Conservation (phyloP, 768 basidiomycete species). For the Rossbeevera mucosa region DNA sequence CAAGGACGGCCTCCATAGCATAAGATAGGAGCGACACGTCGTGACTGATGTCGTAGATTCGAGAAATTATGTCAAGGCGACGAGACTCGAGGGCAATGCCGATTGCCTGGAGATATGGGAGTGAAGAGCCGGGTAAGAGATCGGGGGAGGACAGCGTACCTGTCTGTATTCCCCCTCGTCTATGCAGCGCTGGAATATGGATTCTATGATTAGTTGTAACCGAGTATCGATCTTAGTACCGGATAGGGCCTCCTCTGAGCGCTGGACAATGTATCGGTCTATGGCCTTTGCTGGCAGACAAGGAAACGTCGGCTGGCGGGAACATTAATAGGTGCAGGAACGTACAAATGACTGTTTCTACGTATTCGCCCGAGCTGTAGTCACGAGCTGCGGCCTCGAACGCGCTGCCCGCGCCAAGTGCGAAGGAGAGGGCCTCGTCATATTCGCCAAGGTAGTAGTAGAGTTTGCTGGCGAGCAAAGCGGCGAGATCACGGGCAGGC, state of each 20-base stretch:
- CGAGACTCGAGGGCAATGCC: slow-evolving; percentile 92
- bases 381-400: slow-evolving; percentile 72
- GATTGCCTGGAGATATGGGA: slow-evolving; percentile 57
- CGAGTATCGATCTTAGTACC: slow-evolving; percentile 72
- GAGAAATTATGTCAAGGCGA: slow-evolving; percentile 80
- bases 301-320: not conserved
- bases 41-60: slow-evolving; percentile 65
- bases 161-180: slow-evolving; percentile 89
- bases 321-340: slow-evolving; percentile 17
- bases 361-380: slow-evolving; percentile 74
- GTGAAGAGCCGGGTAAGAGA: slow-evolving; percentile 8
- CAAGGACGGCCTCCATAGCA: slow-evolving; percentile 87
- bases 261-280: slow-evolving; percentile 81
- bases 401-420: slow-evolving; percentile 82
- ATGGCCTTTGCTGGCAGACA: slow-evolving; percentile 80
- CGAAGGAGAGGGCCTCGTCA: slow-evolving; percentile 93
- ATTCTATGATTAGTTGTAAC: slow-evolving; percentile 80
- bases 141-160: slow-evolving; percentile 37
- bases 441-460: slow-evolving; percentile 96
- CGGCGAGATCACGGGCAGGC: slow-evolving; percentile 75
- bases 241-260: slow-evolving; percentile 47
- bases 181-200: slow-evolving; percentile 82
- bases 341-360: slow-evolving; percentile 92
- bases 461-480: slow-evolving; percentile 93
- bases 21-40: slow-evolving; percentile 84